Base-by-base conservation (phyloP, 73 alveolate species). In the Stentor coeruleus region DNA sequence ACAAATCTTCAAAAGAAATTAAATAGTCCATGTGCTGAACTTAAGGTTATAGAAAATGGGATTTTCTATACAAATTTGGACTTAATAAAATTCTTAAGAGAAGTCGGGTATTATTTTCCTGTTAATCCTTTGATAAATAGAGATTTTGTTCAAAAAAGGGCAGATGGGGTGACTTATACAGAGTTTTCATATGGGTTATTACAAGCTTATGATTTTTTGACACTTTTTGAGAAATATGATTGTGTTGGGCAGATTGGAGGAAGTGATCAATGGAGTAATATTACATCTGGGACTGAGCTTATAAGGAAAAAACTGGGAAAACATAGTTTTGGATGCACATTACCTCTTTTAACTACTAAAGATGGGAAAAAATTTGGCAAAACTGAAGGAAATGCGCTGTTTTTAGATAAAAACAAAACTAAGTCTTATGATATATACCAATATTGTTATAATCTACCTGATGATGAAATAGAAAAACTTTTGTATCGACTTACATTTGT, bases 191-290 rank as follows among this genome's bases (percentile, higher is more conserved):
- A 87, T 74, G 76, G 87, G 11, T 33, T 84, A 26, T 55, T 87
- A 35, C 73, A 87, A 38, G 83, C 90, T 40, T 87, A 84, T 39
- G 91, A 87, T 36, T 87, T 87, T 77, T 84, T 59, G 39, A 55
- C 35, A 3, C 59, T 85, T 1, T 39, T n/a, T 74, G 33, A 41
- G 33, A 57, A 87, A 20, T 74, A 85, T 58, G 49, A 87, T 38
- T 85, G 91, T 74, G 76, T 77, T 35, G 36, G 75, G 3, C 72
- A 85, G 60, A 39, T 85, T 59, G 91, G 91, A 33, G 91, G 91
- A 26, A 85, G 91, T 85, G 93, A 87, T 77, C 80, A 87, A 40
- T 87, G 93, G 91, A 85, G 91, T 38, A 87, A 87, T 58, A 87
- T 87, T 28, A 87, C 90, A 0, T 81, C 81, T 76, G 93, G 93